Percentiles rank a stretch among this genome's conserved stretches.
Conservation (phyloP, 2,329 filamentous ascomycete genomes). For the Botrytis fabae region DNA sequence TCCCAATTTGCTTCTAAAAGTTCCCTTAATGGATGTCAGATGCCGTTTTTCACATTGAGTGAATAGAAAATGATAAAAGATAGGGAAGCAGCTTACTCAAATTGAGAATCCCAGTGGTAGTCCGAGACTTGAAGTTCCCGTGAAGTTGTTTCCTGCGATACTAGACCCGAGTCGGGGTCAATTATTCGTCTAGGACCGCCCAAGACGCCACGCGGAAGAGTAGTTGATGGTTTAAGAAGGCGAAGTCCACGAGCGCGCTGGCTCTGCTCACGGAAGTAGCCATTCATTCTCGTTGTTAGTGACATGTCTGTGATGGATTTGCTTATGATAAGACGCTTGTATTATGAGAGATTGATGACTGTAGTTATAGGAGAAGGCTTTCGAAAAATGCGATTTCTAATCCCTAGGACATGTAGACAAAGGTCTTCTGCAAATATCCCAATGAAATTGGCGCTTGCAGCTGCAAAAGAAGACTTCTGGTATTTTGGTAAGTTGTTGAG, state of each 20-base stretch:
- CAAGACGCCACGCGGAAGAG: background rate
- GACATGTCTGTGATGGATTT: background rate
- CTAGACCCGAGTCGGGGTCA: conserved; percentile 2
- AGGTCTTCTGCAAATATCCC: background rate
- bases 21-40: background rate
- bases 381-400: background rate
- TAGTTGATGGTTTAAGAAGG: background rate
- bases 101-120: background rate
- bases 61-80: background rate
- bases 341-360: background rate
- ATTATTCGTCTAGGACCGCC: background rate
- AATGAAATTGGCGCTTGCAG: background rate
- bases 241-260: background rate
- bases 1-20: background rate
- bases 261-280: background rate
- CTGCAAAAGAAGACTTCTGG: no score
- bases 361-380: no score
- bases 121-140: conserved; percentile 4
- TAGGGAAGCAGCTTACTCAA: background rate
- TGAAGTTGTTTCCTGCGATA: background rate
- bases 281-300: background rate
- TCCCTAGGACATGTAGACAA: background rate
- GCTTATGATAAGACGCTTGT: background rate
- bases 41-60: background rate
- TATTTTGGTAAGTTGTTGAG: background rate